Percentiles rank a stretch among this genome's conserved stretches.
Conservation (phyloP, 257 asterid genomes). For the Solanum megistacrolobum region DNA sequence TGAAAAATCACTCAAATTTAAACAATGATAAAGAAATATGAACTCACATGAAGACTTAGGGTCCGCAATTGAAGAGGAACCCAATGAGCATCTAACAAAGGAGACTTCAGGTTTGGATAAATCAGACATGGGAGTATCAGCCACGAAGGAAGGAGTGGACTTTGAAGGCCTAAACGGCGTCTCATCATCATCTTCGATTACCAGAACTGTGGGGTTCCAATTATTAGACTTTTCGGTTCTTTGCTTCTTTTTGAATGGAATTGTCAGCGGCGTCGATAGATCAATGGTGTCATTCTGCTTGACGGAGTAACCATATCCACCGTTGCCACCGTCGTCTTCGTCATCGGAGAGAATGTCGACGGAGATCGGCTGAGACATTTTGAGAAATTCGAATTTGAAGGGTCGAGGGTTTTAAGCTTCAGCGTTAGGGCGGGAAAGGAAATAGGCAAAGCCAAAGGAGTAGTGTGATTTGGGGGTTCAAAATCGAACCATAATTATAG, state of each 20-base stretch:
- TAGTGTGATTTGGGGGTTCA: background rate
- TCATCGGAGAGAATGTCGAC: constrained; percentile 63
- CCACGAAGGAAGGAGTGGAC: constrained; percentile 27
- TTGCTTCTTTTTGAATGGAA: constrained; percentile 51
- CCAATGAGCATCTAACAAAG: constrained; percentile 24
- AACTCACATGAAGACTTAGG: constrained; percentile 17
- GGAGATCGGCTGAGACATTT: constrained; percentile 57
- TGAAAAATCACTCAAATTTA: background rate
- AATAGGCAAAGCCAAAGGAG: background rate
- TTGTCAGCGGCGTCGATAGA: constrained; percentile 54
- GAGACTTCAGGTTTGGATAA: constrained; percentile 17
- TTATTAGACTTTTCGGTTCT: constrained; percentile 37
- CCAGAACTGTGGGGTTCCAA: constrained; percentile 25
- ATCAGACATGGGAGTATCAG: constrained; percentile 53
- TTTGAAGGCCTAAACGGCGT: constrained; percentile 30
- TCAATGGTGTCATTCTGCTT: constrained; percentile 28
- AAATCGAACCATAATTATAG: background rate
- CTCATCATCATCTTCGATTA: constrained; percentile 68
- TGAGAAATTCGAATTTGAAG: background rate
- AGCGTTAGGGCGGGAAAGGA: background rate
- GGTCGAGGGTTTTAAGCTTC: background rate
- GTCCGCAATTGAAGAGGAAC: constrained; percentile 3
- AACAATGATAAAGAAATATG: background rate
- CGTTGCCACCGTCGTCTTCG: constrained; percentile 3
- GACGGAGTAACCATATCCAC: background rate